Evolutionary conservation across 2,329 filamentous ascomycete species (phyloP).

Genomic region (Botrytis galanthina): DNA sequence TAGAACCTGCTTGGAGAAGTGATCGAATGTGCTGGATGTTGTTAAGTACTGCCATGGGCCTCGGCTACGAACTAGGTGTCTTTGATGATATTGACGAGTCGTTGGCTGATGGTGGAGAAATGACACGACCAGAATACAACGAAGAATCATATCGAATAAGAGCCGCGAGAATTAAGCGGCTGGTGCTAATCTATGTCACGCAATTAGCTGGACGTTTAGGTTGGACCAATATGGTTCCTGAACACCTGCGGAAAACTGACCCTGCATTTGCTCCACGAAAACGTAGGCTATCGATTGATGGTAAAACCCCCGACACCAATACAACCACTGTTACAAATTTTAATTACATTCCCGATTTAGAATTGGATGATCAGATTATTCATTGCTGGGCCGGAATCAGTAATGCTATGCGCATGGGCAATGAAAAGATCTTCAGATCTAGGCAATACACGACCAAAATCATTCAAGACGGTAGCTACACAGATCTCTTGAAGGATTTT

Average conservation of each 20-base stretch:
- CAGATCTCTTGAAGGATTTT: slow-evolving; percentile 75
- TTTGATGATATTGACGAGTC: slow-evolving; percentile 85
- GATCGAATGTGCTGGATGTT: slow-evolving; percentile 99
- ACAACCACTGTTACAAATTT: slow-evolving; percentile 56
- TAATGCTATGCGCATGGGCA: slow-evolving; percentile 86
- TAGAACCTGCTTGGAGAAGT: slow-evolving; percentile 91
- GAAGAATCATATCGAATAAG: slow-evolving; percentile 76
- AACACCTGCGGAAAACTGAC: slow-evolving; percentile 57
- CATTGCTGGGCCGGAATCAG: slow-evolving; percentile 95
- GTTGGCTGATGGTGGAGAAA: slow-evolving; percentile 55
- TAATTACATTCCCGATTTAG: slow-evolving; percentile 65
- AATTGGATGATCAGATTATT: slow-evolving; percentile 67
- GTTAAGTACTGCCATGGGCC: slow-evolving; percentile 81
- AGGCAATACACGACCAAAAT: slow-evolving; percentile 84
- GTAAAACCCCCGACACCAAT: slow-evolving; percentile 59
- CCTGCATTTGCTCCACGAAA: slow-evolving; percentile 51
- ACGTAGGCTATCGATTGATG: slow-evolving; percentile 46
- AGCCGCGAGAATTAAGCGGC: slow-evolving; percentile 75
- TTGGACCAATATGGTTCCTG: slow-evolving; percentile 90
- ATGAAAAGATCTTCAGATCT: slow-evolving; percentile 83
- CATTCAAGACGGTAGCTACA: slow-evolving; percentile 83
- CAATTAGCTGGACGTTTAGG: slow-evolving; percentile 91
- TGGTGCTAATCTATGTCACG: slow-evolving; percentile 87
- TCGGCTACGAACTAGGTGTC: slow-evolving; percentile 91
- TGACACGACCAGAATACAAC: slow-evolving; percentile 64